phyloP scores from a whole-genome alignment of 139 green algal genomes.

The Chlamydomonas schloesseri region DNA sequence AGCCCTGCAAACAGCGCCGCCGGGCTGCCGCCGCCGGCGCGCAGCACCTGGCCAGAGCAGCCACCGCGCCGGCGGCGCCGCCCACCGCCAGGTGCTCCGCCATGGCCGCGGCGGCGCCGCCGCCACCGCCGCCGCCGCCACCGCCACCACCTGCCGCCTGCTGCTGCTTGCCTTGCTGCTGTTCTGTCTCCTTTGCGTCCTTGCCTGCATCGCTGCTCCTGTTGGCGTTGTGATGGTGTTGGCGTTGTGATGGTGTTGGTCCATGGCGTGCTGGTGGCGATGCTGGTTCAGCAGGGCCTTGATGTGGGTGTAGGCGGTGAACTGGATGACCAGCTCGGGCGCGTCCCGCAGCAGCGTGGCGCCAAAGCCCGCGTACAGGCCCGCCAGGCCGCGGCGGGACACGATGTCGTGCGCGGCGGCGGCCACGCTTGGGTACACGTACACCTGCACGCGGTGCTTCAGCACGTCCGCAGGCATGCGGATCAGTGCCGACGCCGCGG shows the following conservation, averaged over 20 bases:
- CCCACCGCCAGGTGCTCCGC: conserved; percentile 58
- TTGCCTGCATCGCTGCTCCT: conserved; percentile 6
- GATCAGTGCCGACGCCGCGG: conserved; percentile 62
- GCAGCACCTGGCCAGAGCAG: conserved; percentile 63
- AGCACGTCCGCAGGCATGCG: conserved; percentile 82
- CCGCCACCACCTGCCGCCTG: too few relatives aligned
- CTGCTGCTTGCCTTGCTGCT: too few relatives aligned
- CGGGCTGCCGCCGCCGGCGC: neutral
- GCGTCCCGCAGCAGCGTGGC: conserved; percentile 81
- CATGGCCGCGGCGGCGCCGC: conserved; percentile 64
- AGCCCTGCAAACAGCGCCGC: conserved; percentile 65
- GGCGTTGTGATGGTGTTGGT: too few relatives aligned
- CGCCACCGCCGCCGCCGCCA: neutral
- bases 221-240: too few relatives aligned
- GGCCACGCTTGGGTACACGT: conserved; percentile 69
- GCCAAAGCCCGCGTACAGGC: conserved; percentile 80
- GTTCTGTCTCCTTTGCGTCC: too few relatives aligned
- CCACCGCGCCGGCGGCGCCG: conserved; percentile 68
- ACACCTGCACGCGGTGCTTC: conserved; percentile 86
- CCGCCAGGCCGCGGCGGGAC: conserved; percentile 26
- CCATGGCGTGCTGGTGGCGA: too few relatives aligned
- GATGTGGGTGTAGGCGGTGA: conserved; percentile 74
- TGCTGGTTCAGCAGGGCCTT: conserved; percentile 43
- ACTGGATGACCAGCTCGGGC: conserved; percentile 85
- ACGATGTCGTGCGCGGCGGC: conserved; percentile 60